Conservation (phyloP, 768 basidiomycete species). For the Amanita phalloides region DNA sequence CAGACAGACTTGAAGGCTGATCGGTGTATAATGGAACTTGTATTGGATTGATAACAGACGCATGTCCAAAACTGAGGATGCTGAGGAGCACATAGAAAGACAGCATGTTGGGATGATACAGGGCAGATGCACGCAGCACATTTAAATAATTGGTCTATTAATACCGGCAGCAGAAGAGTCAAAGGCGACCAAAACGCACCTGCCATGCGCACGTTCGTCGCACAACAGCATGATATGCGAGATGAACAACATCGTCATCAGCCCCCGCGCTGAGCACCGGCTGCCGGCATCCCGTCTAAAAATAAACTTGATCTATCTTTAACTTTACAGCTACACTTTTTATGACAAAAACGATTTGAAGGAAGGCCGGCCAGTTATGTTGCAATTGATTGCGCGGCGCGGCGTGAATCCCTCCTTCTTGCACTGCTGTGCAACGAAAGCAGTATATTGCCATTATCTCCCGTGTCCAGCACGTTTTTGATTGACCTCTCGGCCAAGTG, state of each 20-base stretch:
- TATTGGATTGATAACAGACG: background rate
- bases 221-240: constrained; percentile 10
- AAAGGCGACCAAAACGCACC: background rate
- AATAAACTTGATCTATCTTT: background rate
- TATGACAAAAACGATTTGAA: no score
- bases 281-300: background rate
- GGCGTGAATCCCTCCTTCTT: constrained; percentile 16
- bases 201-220: constrained; percentile 1
- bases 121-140: background rate
- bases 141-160: constrained; percentile 1
- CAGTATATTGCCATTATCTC: constrained; percentile 54
- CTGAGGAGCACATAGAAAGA: background rate
- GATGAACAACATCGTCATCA: constrained; percentile 4
- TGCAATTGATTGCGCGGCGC: constrained; percentile 26
- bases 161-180: background rate
- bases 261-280: background rate
- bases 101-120: constrained; percentile 18
- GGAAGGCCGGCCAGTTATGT: constrained; percentile 17
- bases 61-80: background rate
- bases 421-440: constrained; percentile 45
- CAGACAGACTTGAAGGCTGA: background rate
- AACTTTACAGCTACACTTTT: background rate
- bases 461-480: constrained; percentile 53
- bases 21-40: background rate
- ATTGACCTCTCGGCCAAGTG: constrained; percentile 65